Evolutionary conservation across 2,329 filamentous ascomycete genomes (phyloP).

Genomic region (Hymenotorrendiella dingleyae): DNA sequence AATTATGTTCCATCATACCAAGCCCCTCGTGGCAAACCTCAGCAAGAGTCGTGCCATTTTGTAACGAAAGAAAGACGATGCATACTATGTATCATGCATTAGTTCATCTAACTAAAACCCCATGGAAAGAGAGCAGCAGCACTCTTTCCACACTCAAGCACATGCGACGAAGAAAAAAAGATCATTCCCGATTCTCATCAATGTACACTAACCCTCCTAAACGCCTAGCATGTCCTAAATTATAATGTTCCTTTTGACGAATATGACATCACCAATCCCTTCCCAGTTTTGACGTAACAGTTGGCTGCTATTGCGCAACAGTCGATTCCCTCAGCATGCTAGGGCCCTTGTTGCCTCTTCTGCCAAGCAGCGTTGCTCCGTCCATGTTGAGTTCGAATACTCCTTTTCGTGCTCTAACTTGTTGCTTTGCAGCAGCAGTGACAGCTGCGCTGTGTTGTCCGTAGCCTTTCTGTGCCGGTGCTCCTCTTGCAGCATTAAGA

Average conservation of each 20-base stretch:
- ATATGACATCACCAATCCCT: not conserved
- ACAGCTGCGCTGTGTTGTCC: constrained; percentile 84
- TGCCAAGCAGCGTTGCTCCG: constrained; percentile 81
- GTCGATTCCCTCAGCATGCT: constrained; percentile 26
- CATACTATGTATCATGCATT: no score
- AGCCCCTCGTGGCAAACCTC: no score
- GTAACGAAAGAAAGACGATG: no score
- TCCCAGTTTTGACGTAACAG: not conserved
- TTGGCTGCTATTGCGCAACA: constrained; percentile 15
- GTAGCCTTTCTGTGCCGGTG: constrained; percentile 54
- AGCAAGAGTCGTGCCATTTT: no score
- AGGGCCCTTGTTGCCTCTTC: constrained; percentile 48
- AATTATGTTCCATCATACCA: no score
- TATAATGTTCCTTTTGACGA: not conserved
- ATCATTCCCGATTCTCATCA: no score
- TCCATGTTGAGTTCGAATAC: constrained; percentile 90
- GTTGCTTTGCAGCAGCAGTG: constrained; percentile 75
- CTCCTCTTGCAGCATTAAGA: constrained; percentile 59
- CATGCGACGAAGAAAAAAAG: no score
- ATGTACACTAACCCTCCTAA: no score
- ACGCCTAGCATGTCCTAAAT: not conserved
- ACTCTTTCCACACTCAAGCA: no score
- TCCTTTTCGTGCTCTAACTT: constrained; percentile 67
- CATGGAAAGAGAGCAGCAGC: no score
- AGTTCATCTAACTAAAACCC: no score